Evolutionary conservation across 1,284 basidiomycete genomes (phyloP), one percentile per base, ranked within the genome.

Genomic region (Puccinia coronata): DNA sequence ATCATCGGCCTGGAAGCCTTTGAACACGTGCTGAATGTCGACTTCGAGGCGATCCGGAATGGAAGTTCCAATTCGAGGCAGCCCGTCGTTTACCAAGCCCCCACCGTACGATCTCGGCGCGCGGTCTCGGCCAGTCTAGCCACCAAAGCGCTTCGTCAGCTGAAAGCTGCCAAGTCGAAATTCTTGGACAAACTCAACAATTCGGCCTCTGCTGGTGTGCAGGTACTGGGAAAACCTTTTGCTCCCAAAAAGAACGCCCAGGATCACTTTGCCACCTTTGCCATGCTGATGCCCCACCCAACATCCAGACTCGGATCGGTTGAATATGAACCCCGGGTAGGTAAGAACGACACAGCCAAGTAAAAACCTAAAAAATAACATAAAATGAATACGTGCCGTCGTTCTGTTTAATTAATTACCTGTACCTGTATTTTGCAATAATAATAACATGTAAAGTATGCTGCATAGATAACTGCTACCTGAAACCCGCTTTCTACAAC

Each of bases 1-100:
- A 67, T 67, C 63, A 67, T 67, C 39, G 63, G 63, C 11, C 18
- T 67, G 41, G 63, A 67, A 67, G 63, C 63, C 11, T 67, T 67
- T 47, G 63, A 67, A 47, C 63, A 67, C 9, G 63, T 67, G 6
- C 41, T 47, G 18, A 67, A 67, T 28, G n/a, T 67, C 5, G 63
- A 67, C 20, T 67, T 67, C 28, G 41, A 67, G 47, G 63, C 41
- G 12, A 67, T 67, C 41, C 63, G 63, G 41, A 47, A 67, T 28
- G 63, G 63, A 41, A 18, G 31, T 41, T 41, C 61, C 31, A 23
- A 25, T 28, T 34, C 55, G 28, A 59, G 11, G 25, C 63, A 47
- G 41, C n/a, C 63, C 23, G 41, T 67, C 14, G 25, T 67, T 3
- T 12, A 25, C 36, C 63, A 67, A 25, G 41, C 63, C 25, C 63